Percentiles rank a stretch among this genome's conserved stretches.
Conservation (phyloP, 148 eudicot species). For the Persicaria maculosa region DNA sequence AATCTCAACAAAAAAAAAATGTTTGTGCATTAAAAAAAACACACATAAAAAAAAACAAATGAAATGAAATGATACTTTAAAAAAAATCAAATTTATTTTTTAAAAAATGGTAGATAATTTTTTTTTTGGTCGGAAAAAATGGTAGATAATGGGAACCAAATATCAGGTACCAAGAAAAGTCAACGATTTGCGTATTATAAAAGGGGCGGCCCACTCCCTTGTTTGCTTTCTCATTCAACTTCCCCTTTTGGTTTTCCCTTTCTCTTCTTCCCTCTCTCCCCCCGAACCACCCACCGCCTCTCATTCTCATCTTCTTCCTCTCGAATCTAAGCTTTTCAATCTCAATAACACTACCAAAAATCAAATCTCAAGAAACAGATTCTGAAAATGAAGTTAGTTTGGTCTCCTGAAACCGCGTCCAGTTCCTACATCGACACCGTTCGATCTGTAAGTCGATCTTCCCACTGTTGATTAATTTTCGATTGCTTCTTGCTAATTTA, state of each 20-base stretch:
- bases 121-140: too few relatives aligned
- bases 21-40: background rate
- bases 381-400: slow-evolving; percentile 63
- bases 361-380: slow-evolving; percentile 8
- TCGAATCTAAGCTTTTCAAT: background rate
- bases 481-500: background rate
- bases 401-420: slow-evolving; percentile 75
- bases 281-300: background rate
- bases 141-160: too few relatives aligned
- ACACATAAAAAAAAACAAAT: background rate
- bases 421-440: slow-evolving; percentile 82
- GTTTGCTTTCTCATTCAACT: background rate
- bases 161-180: background rate
- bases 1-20: background rate
- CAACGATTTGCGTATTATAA: slow-evolving; percentile 9
- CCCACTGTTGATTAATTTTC: background rate
- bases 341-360: background rate
- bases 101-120: too few relatives aligned
- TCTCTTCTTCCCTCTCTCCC: background rate
- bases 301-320: background rate
- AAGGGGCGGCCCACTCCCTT: background rate
- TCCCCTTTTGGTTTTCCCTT: background rate
- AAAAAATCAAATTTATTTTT: too few relatives aligned
- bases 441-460: slow-evolving; percentile 46
- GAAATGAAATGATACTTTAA: too few relatives aligned